Conservation (phyloP, 345 rosid species). For the Eucalyptus virginea region DNA sequence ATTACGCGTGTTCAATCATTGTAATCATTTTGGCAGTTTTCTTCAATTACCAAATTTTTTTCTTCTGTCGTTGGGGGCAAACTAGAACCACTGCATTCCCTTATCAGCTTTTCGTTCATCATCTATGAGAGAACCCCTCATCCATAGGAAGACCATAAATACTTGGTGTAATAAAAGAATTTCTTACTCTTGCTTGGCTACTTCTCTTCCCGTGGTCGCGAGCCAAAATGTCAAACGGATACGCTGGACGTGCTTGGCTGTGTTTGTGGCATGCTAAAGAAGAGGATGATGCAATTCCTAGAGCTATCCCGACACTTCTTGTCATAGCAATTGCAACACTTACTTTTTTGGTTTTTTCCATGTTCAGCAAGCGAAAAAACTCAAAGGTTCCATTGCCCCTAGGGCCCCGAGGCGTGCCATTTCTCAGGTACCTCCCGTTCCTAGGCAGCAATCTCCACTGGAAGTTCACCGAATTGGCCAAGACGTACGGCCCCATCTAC, state of each 20-base stretch:
- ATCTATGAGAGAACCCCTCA: too few species aligned
- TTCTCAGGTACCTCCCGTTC: constrained; percentile 36
- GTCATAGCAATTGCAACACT: background rate
- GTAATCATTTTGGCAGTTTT: too few species aligned
- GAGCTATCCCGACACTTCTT: background rate
- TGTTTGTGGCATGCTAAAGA: background rate
- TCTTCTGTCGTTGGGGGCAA: too few species aligned
- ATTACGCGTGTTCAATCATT: background rate
- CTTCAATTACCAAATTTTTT: too few species aligned
- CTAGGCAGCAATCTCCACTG: constrained; percentile 12
- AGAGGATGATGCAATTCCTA: background rate
- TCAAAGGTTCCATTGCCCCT: background rate
- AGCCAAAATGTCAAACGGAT: background rate
- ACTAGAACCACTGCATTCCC: too few species aligned
- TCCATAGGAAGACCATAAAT: too few species aligned
- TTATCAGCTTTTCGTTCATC: background rate
- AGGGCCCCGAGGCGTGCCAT: constrained; percentile 28
- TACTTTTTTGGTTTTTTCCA: background rate
- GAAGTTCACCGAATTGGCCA: constrained; percentile 9
- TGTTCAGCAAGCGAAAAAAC: background rate
- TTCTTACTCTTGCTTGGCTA: background rate
- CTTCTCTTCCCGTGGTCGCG: background rate
- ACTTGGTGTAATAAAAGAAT: background rate
- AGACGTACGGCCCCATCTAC: constrained; percentile 21
- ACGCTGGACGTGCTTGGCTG: background rate